Conservation (phyloP, 2,329 filamentous ascomycete species). For the Colletotrichum sp. region DNA sequence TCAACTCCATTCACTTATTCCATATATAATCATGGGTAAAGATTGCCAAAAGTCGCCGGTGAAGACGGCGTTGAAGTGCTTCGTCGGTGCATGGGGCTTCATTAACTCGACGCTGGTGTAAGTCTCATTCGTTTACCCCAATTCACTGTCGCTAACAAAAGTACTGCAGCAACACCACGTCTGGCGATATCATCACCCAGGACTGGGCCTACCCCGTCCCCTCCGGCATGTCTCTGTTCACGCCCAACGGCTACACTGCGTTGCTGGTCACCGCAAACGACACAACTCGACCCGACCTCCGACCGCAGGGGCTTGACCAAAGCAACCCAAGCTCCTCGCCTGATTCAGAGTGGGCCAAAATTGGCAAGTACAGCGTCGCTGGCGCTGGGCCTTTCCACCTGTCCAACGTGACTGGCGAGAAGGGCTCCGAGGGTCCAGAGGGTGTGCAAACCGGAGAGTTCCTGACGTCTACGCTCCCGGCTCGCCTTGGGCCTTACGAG, state of each 20-base stretch:
- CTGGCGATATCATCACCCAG: neutral
- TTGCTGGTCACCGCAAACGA: neutral
- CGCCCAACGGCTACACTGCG: neutral
- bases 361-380: constrained; percentile 2
- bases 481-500: neutral
- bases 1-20: fast-evolving
- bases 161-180: neutral
- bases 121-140: neutral
- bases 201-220: constrained; percentile 5
- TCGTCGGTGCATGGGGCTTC: neutral
- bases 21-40: neutral
- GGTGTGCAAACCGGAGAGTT: neutral
- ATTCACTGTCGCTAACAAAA: neutral
- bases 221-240: constrained; percentile 3
- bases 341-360: neutral
- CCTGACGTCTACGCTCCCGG: neutral
- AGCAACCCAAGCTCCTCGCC: neutral
- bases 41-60: neutral
- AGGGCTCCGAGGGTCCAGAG: neutral
- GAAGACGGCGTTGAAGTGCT: neutral
- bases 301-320: neutral
- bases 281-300: neutral
- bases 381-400: neutral
- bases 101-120: constrained; percentile 9
- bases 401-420: neutral